Evolutionary conservation across 441 rosid genomes (phyloP), one percentile per base, ranked within the genome.

Genomic region (Jatropha podagrica): DNA sequence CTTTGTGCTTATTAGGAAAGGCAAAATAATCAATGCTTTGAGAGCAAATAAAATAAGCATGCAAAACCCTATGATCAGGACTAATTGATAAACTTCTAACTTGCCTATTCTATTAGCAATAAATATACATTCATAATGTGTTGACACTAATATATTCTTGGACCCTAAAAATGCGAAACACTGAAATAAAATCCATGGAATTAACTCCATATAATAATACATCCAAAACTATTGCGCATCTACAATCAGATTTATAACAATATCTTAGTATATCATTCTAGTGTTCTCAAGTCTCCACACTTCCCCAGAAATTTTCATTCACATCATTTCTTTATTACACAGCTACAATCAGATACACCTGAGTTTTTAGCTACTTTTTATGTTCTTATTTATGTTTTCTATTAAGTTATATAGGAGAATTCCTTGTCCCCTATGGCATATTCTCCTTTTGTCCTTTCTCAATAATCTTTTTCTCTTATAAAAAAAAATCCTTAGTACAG

Each of bases 261-360:
- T 65, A 26, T 46, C 70, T 65, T 65, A 27, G 10, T 27, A 17
- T 37, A 54, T n/a, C 48, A 73, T 74, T 65, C 32, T 11, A 23
- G 20, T 10, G 10, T 74, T 74, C 42, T 54, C 27, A 74, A 23
- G 23, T 23, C 23, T 23, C 23, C 23, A 64, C 63, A 27, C 40
- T 26, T 73, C 41, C 55, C 55, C 2, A 61, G 17, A 72, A 52
- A 54, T 49, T 40, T 54, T 26, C 7, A 52, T 49, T 44, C 58
- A 46, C 54, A 64, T 48, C 32, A 67, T 56, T 60, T 41, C 61
- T 61, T 51, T 13, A 20, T 75, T 12, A 51, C 4, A 51, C 13
- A 3, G 15, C 55, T 51, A 13, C 12, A 51, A 51, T 51, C 3
- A 51, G 55, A 14, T 51, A 18, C 23, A 55, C 59, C 18, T 23